A percentile compares a stretch with the other conserved stretches of the same genome.
Conservation (phyloP, 306 rosid species). For the Prunus fruticosa region DNA sequence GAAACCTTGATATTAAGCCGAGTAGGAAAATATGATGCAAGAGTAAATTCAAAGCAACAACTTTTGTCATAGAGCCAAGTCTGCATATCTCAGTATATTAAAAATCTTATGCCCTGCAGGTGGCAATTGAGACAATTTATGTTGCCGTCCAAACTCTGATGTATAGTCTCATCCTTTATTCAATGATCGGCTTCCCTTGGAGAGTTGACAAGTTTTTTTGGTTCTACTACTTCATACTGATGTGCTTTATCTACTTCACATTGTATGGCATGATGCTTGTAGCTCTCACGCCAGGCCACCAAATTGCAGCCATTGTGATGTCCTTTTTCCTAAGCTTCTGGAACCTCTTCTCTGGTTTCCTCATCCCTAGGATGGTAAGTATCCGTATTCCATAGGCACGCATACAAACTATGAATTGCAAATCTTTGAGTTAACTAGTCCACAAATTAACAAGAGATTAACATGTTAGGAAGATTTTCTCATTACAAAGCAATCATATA, state of each 20-base stretch:
- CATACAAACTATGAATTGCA: slow-evolving; percentile 6
- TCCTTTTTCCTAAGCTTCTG: slow-evolving; percentile 53
- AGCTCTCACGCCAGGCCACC: slow-evolving; percentile 57
- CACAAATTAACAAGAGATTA: background rate
- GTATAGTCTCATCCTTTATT: slow-evolving; percentile 45
- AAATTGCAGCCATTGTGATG: slow-evolving; percentile 51
- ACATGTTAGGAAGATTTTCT: background rate
- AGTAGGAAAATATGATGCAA: background rate
- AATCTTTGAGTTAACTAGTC: background rate
- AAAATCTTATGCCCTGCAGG: slow-evolving; percentile 30
- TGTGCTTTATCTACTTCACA: slow-evolving; percentile 52
- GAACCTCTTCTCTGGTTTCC: slow-evolving; percentile 59
- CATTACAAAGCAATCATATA: background rate
- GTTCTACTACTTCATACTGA: slow-evolving; percentile 58
- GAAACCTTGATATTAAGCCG: background rate
- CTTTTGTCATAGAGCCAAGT: background rate
- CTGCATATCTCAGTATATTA: background rate
- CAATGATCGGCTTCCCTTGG: slow-evolving; percentile 59
- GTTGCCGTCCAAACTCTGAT: slow-evolving; percentile 44
- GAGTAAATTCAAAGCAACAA: background rate
- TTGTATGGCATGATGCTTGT: slow-evolving; percentile 63
- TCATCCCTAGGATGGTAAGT: slow-evolving; percentile 46
- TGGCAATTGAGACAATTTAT: slow-evolving; percentile 46
- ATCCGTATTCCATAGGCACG: background rate
- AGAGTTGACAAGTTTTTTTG: slow-evolving; percentile 44